Percentiles rank a stretch among this genome's conserved stretches.
Conservation (phyloP, 2,329 filamentous ascomycete genomes). For the Neonectria sp. region DNA sequence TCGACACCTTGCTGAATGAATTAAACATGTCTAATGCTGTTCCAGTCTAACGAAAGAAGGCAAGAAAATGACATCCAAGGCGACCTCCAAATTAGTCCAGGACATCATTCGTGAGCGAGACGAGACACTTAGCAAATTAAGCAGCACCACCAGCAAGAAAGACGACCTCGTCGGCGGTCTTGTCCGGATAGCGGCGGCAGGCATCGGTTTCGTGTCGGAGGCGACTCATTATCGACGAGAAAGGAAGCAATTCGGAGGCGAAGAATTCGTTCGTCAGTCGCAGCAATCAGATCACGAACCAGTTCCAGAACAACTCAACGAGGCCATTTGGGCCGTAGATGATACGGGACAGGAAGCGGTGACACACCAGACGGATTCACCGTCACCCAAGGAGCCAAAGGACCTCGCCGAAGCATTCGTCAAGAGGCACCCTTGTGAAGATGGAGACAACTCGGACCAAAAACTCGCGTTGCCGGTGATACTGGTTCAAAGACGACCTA, state of each 20-base stretch:
- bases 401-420: constrained; percentile 10
- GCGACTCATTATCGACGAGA: constrained; percentile 17
- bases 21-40: neutral
- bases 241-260: constrained; percentile 5
- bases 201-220: constrained; percentile 24
- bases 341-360: neutral
- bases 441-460: neutral
- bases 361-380: neutral
- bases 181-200: constrained; percentile 19
- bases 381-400: neutral
- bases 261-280: neutral
- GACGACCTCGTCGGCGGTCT: constrained; percentile 14
- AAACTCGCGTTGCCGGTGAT: constrained; percentile 59
- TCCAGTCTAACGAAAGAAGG: constrained; percentile 1
- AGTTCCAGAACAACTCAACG: neutral
- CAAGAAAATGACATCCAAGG: constrained; percentile 1
- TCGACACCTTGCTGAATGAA: neutral
- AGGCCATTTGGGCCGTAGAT: constrained; percentile 12
- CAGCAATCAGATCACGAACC: neutral
- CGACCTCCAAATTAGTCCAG: constrained; percentile 2
- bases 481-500: constrained; percentile 66
- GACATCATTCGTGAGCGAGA: constrained; percentile 10
- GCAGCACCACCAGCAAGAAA: neutral
- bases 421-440: neutral
- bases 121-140: neutral